phyloP scores from a whole-genome alignment of 1,284 basidiomycete genomes.

The Lignosus rhinocerotis region DNA sequence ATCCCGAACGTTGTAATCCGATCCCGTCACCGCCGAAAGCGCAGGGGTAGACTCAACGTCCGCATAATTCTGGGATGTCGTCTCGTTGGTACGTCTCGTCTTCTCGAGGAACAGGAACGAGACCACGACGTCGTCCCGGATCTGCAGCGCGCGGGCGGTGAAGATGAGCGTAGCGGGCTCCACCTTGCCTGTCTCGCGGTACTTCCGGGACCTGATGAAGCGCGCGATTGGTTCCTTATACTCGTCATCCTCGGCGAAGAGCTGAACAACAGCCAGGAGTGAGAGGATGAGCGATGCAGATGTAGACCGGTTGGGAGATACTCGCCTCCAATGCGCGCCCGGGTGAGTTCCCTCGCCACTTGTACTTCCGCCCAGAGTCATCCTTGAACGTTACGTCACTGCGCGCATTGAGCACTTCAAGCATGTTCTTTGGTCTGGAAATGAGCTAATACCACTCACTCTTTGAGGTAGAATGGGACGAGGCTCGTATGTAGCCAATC shows the following conservation, averaged over 20 bases:
- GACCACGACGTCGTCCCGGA: slow-evolving; percentile 38
- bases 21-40: slow-evolving; percentile 4
- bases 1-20: slow-evolving; percentile 5
- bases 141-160: slow-evolving; percentile 35
- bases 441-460: slow-evolving; percentile 31
- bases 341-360: slow-evolving; percentile 42
- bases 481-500: slow-evolving; percentile 46
- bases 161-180: slow-evolving; percentile 36
- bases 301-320: no score
- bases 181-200: slow-evolving; percentile 23
- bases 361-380: slow-evolving; percentile 36
- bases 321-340: slow-evolving; percentile 37
- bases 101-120: slow-evolving; percentile 44
- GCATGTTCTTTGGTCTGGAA: no score
- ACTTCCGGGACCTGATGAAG: slow-evolving; percentile 35
- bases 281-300: no score
- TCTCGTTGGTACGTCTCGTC: slow-evolving; percentile 23
- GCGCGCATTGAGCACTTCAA: neutral
- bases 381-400: slow-evolving; percentile 42
- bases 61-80: slow-evolving; percentile 14
- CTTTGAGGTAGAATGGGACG: slow-evolving; percentile 40
- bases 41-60: slow-evolving; percentile 14
- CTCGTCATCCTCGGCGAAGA: slow-evolving; percentile 36
- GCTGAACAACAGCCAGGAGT: slow-evolving; percentile 25
- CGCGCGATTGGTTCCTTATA: slow-evolving; percentile 36